phyloP scores from a whole-genome alignment of 148 eudicot species.

The Nepenthes mirabilis region DNA sequence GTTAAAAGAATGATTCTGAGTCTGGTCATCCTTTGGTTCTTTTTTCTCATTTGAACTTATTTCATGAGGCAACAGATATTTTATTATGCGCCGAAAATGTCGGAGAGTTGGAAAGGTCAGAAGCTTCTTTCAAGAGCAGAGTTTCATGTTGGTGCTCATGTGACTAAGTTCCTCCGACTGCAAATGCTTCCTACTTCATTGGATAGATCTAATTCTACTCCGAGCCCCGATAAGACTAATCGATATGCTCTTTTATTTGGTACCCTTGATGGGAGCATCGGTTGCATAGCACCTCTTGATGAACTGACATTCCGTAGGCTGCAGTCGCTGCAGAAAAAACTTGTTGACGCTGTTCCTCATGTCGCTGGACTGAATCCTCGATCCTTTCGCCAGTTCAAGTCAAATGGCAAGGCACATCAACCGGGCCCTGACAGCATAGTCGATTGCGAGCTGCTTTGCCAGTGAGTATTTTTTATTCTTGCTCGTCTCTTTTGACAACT shows the following conservation, averaged over 20 bases:
- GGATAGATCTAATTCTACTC: conserved; percentile 37
- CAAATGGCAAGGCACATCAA: conserved; percentile 82
- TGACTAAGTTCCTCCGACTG: conserved; percentile 75
- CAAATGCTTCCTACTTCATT: conserved; percentile 81
- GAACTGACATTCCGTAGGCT: conserved; percentile 84
- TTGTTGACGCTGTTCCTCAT: conserved; percentile 69
- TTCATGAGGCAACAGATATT: conserved; percentile 39
- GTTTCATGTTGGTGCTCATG: conserved; percentile 89
- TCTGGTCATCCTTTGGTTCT: not conserved
- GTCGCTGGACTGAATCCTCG: conserved; percentile 41
- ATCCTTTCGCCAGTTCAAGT: conserved; percentile 61
- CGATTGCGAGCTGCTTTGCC: conserved; percentile 78
- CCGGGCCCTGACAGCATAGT: conserved; percentile 97
- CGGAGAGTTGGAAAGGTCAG: conserved; percentile 97
- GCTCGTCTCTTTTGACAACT: not conserved
- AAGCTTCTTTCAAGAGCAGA: conserved; percentile 96
- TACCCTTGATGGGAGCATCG: conserved; percentile 92
- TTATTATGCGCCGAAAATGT: conserved; percentile 87
- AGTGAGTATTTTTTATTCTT: conserved; percentile 38
- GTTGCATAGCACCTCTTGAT: conserved; percentile 93
- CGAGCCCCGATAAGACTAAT: conserved; percentile 76
- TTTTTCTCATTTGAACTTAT: not conserved
- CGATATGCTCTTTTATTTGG: conserved; percentile 79
- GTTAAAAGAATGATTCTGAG: not conserved
- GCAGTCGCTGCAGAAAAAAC: conserved; percentile 90